Base-by-base conservation (phyloP, 2,329 filamentous ascomycete species). In the Pyrenophora seminiperda region DNA sequence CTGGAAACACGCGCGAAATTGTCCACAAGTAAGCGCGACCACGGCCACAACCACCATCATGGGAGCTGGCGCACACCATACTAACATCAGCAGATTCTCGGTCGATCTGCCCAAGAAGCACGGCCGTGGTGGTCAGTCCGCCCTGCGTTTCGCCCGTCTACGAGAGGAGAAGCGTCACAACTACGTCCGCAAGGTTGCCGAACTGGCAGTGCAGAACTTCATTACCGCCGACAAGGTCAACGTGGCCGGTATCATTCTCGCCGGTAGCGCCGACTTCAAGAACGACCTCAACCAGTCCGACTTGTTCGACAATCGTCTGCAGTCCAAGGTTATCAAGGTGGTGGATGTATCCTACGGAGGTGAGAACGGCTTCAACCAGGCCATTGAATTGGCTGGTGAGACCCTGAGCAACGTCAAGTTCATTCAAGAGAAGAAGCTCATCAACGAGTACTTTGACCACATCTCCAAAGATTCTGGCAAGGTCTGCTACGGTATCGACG, bases 41-140 rank as follows among this genome's bases (percentile, higher is more conserved):
- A 38, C 14, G 18, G n/a, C n/a, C n/a, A 14, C 2, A 9, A 4
- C 31, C 7, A 13, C 4, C 31, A 38, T 20, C n/a, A n/a, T n/a
- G n/a, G n/a, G n/a, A n/a, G n/a, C n/a, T n/a, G n/a, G n/a, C n/a
- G n/a, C n/a, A 27, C 19, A 14, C 3, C 1, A 24, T 18, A 38
- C 27, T 47, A 44, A 54, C 20, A 9, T 6, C 22, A 13, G 5
- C 43, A 66, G 63, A 14, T 96, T 99, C 80, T 91, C 90, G 15
- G 94, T 99, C 74, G 95, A 99, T 82, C 82, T 99, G 50, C 94
- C 94, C 75, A 99, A 99, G 87, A 99, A 99, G 83, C 94, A 99
- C 85, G 94, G 94, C 59, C 92, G 94, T 89, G 94, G 94, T 92
- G 94, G 94, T 84, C 95, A 99, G 82, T 99, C 94, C 63, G 94